Conservation (phyloP, 768 basidiomycete species). For the Lactarius evosmus region DNA sequence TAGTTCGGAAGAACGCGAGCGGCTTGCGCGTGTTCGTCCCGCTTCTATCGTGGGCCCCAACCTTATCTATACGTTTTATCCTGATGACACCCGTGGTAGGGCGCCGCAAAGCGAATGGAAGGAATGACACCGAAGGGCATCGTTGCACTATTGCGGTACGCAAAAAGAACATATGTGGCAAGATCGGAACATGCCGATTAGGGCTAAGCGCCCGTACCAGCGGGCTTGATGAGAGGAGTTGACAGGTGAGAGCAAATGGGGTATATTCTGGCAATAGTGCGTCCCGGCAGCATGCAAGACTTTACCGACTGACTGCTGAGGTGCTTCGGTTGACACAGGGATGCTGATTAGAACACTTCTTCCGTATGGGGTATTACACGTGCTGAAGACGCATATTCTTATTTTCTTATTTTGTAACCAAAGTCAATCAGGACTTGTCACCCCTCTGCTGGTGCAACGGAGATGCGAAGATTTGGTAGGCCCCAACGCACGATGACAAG, state of each 20-base stretch:
- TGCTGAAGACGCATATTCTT: conserved; percentile 11
- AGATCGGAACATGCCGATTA: conserved; percentile 8
- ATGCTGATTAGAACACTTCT: conserved; percentile 7
- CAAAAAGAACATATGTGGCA: conserved; percentile 39
- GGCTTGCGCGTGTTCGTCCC: conserved; percentile 58
- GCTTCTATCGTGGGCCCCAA: conserved; percentile 55
- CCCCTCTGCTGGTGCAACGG: conserved; percentile 10
- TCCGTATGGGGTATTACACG: conserved; percentile 20
- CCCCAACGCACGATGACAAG: not conserved
- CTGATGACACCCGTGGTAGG: conserved; percentile 43
- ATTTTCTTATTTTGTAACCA: conserved; percentile 11
- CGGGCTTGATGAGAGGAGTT: not conserved
- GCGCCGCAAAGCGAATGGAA: conserved; percentile 90
- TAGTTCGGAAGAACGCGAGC: conserved; percentile 72
- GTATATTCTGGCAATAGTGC: conserved; percentile 14
- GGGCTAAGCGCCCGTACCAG: not conserved
- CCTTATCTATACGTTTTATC: not conserved
- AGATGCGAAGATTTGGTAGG: conserved; percentile 6
- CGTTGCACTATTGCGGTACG: conserved; percentile 65
- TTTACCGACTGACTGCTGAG: conserved; percentile 15
- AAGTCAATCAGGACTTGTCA: conserved; percentile 11
- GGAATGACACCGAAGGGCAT: conserved; percentile 84
- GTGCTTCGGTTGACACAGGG: conserved; percentile 15
- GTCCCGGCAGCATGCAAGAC: conserved; percentile 4
- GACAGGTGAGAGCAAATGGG: conserved; percentile 15